Evolutionary conservation across 805 yeast species (phyloP), one percentile per base, ranked within the genome.

Genomic region (Candida bentonensis): DNA sequence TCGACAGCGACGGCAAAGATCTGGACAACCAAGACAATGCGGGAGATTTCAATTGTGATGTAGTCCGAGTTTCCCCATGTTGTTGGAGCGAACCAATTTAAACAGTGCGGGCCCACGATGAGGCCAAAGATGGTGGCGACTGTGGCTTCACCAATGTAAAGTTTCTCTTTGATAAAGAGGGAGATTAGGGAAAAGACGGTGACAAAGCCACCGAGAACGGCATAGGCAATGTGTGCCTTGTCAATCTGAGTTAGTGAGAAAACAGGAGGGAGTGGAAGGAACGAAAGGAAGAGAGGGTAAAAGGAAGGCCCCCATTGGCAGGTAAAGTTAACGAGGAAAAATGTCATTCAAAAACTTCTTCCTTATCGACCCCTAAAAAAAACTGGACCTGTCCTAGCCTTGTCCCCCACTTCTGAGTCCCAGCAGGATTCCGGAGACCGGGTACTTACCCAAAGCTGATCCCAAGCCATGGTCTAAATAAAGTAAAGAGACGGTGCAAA

Each of bases 1-100:
- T 87, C 96, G 26, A 87, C 96, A 2, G 95, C 94, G 20, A 85
- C 94, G 7, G 95, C 95, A 55, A 87, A 89, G 53, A 87, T 84
- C 65, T 87, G 96, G 44, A 87, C 74, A 57, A 89, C 79, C 53
- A 87, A 66, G 2, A 86, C 89, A 15, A 87, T 74, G 44, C 96
- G 71, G 45, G 89, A 79, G 15, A 88, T 68, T 56, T 87, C 96
- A 50, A 86, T 66, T 0, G 96, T 87, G 50, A 88, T 76, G 44
- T 70, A 69, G 59, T 88, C 95, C 1, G 83, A 62, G 56, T 86
- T 80, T 0, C 94, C 94, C 96, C 96, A 87, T 3, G 72, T 64
- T 4, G 74, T 61, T 2, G 96, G 96, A 46, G 79, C 62, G 56
- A 87, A 83, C 94, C 95, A 84, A 46, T 78, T 64, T 26, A 86